phyloP scores from a whole-genome alignment of 2,329 filamentous ascomycete species.

The Ceratocystis smalleyi region DNA sequence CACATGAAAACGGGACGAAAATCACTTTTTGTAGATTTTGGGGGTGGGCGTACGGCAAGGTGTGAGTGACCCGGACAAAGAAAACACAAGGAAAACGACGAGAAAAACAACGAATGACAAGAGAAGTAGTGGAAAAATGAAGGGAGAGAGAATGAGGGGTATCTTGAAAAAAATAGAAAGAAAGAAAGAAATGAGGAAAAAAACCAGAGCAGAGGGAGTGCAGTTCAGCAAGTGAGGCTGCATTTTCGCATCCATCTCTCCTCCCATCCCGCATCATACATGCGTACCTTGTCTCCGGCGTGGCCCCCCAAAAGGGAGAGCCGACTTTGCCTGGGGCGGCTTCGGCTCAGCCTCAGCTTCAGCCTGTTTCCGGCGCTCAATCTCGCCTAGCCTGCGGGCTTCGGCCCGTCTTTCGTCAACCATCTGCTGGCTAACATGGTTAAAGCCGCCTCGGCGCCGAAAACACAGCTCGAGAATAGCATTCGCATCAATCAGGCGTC shows the following conservation, averaged over 20 bases:
- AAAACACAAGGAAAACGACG: neutral
- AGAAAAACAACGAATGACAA: neutral
- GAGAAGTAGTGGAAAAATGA: conserved; percentile 8
- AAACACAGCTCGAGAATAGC: conserved; percentile 69
- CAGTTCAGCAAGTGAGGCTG: no score
- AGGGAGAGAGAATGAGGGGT: conserved; percentile 3
- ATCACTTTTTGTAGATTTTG: no score
- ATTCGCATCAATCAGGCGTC: conserved; percentile 69
- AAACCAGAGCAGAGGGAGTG: neutral
- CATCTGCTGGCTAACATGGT: conserved; percentile 62
- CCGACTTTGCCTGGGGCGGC: neutral
- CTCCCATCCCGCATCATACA: conserved; percentile 5
- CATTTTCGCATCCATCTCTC: no score
- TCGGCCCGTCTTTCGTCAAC: conserved; percentile 64
- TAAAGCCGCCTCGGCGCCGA: conserved; percentile 62
- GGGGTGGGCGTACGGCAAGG: no score
- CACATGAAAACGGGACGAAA: no score
- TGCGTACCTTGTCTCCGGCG: conserved; percentile 20
- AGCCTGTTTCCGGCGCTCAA: conserved; percentile 24
- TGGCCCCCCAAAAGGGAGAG: conserved; percentile 5
- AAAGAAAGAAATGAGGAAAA: conserved; percentile 8
- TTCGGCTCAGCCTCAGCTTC: neutral
- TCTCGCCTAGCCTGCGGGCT: conserved; percentile 40
- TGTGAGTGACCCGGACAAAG: no score
- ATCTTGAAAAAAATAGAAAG: conserved; percentile 12